A percentile compares a stretch with the other conserved stretches of the same genome.
Evolutionary conservation across 2,329 filamentous ascomycete species (phyloP).

Genomic region (Verticillium albo-atrum): DNA sequence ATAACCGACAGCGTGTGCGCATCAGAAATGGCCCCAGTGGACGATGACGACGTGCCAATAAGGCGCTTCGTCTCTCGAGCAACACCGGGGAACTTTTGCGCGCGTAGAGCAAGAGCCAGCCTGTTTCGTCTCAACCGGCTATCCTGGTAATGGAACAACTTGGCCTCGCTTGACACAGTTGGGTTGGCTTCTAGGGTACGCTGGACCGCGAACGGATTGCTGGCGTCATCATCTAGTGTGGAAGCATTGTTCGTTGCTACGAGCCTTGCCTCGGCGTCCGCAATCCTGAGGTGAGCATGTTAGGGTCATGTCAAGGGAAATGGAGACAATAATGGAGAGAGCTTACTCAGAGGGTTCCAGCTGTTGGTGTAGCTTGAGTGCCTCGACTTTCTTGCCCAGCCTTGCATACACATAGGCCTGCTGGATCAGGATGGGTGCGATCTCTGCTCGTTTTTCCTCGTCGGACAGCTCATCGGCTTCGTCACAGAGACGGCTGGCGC

Average conservation of each 20-base stretch:
- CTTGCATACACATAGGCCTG: constrained; percentile 68
- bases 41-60: constrained; percentile 23
- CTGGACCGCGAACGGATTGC: constrained; percentile 66
- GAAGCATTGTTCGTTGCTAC: constrained; percentile 63
- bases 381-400: constrained; percentile 62
- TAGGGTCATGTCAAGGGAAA: background rate
- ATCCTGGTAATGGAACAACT: constrained; percentile 67
- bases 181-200: constrained; percentile 54
- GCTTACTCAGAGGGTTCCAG: constrained; percentile 59
- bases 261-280: constrained; percentile 61
- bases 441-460: constrained; percentile 69
- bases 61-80: constrained; percentile 40
- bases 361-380: constrained; percentile 56
- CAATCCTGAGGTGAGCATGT: constrained; percentile 44
- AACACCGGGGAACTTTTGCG: constrained; percentile 64
- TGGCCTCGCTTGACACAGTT: constrained; percentile 50
- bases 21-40: constrained; percentile 22
- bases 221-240: constrained; percentile 31
- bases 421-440: constrained; percentile 72
- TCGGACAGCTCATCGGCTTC: constrained; percentile 67
- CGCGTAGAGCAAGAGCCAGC: constrained; percentile 60
- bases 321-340: background rate
- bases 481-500: constrained; percentile 67
- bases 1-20: constrained; percentile 41
- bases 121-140: constrained; percentile 52